Evolutionary conservation across 2,329 filamentous ascomycete genomes (phyloP).

Genomic region (Massarina eburnea): DNA sequence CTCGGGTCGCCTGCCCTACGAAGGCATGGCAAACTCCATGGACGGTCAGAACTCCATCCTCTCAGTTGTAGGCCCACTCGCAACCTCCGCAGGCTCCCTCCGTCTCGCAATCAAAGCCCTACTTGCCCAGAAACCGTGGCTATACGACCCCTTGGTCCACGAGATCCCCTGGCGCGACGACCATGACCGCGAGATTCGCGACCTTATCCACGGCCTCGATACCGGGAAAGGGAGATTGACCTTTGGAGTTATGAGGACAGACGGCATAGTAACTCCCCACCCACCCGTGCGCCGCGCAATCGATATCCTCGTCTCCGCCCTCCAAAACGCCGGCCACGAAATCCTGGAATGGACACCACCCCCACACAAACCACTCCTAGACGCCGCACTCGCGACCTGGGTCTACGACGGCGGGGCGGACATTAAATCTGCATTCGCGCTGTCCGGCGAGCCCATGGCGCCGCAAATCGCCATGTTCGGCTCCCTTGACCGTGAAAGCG

Average conservation of each 20-base stretch:
- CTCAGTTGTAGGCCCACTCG: conserved; percentile 65
- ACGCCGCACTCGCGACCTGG: conserved; percentile 29
- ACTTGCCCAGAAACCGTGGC: conserved; percentile 64
- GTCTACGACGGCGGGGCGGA: conserved; percentile 36
- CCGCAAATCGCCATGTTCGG: conserved; percentile 26
- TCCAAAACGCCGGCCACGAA: conserved; percentile 32
- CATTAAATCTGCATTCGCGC: conserved; percentile 30
- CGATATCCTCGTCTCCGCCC: conserved; percentile 22
- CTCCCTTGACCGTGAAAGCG: conserved; percentile 18
- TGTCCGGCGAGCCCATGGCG: conserved; percentile 36
- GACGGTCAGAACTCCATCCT: conserved; percentile 65
- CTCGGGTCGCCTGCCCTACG: conserved; percentile 51
- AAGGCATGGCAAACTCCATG: conserved; percentile 59
- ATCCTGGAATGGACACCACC: conserved; percentile 32
- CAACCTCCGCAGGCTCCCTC: conserved; percentile 57
- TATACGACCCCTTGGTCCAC: conserved; percentile 64
- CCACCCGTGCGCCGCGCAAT: conserved; percentile 42
- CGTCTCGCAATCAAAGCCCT: conserved; percentile 59
- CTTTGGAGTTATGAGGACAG: conserved; percentile 36
- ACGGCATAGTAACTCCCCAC: conserved; percentile 38
- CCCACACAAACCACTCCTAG: conserved; percentile 21
- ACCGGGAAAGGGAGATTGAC: conserved; percentile 25
- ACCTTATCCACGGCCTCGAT: conserved; percentile 38
- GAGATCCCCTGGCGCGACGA: conserved; percentile 66
- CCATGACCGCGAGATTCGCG: conserved; percentile 35